Percentiles rank a stretch among this genome's conserved stretches.
phyloP scores from a whole-genome alignment of 768 basidiomycete genomes.

The Tephrocybe sp. region DNA sequence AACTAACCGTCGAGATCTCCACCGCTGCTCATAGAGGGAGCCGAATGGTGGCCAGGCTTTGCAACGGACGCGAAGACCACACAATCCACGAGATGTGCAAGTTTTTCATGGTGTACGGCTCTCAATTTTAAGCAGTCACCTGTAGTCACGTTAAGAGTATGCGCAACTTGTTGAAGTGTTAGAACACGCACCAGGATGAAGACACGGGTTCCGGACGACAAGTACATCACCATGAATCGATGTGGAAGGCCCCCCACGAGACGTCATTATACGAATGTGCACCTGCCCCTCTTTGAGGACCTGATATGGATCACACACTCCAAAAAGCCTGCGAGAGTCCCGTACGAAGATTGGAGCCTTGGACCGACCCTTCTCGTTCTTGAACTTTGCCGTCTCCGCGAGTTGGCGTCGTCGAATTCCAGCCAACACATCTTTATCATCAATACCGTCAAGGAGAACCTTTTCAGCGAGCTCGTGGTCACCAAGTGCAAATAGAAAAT shows the following conservation, averaged over 20 bases:
- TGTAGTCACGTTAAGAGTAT: no score
- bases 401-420: slow-evolving; percentile 46
- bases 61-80: slow-evolving; percentile 65
- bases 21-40: slow-evolving; percentile 71
- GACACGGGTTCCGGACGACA: slow-evolving; percentile 67
- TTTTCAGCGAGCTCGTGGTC: slow-evolving; percentile 51
- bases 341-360: slow-evolving; percentile 61
- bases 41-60: slow-evolving; percentile 55
- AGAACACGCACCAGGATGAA: slow-evolving; percentile 57
- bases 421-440: slow-evolving; percentile 38
- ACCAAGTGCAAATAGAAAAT: slow-evolving; percentile 54
- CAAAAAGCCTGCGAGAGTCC: slow-evolving; percentile 62
- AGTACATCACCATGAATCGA: slow-evolving; percentile 62
- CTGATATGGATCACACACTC: slow-evolving; percentile 67
- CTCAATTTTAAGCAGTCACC: slow-evolving; percentile 67
- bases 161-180: no score
- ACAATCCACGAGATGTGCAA: slow-evolving; percentile 64
- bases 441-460: slow-evolving; percentile 55
- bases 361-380: slow-evolving; percentile 50
- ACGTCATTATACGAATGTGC: slow-evolving; percentile 55
- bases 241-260: slow-evolving; percentile 52
- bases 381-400: slow-evolving; percentile 49
- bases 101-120: slow-evolving; percentile 48
- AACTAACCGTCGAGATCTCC: slow-evolving; percentile 58
- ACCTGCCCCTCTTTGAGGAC: slow-evolving; percentile 66